Evolutionary conservation across 1,284 basidiomycete genomes (phyloP).

Genomic region (Leccinum subfulvum): DNA sequence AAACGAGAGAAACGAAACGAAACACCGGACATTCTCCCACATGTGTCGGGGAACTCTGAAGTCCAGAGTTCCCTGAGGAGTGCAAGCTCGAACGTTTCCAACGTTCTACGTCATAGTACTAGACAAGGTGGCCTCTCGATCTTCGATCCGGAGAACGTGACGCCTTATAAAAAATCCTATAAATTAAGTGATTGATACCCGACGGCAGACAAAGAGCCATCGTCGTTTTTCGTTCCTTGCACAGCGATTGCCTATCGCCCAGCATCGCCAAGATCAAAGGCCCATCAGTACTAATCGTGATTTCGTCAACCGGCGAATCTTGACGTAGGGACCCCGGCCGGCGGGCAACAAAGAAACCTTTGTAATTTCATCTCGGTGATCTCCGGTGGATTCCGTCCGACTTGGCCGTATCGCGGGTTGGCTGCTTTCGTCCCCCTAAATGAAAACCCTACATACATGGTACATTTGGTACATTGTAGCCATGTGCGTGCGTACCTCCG

Average conservation of each 20-base stretch:
- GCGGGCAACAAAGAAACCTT: constrained; percentile 7
- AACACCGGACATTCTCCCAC: background rate
- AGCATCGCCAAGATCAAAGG: background rate
- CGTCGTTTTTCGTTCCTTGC: constrained; percentile 3
- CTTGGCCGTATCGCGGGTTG: constrained; percentile 4
- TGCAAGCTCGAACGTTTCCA: background rate
- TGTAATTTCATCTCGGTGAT: constrained; percentile 31
- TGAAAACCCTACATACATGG: constrained; percentile 6
- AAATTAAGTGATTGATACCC: background rate
- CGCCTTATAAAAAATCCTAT: background rate
- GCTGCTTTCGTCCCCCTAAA: constrained; percentile 1
- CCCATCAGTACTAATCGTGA: background rate
- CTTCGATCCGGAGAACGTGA: background rate
- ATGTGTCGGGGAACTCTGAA: background rate
- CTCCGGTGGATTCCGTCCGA: constrained; percentile 11
- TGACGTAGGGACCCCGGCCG: constrained; percentile 8
- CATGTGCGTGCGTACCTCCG: background rate
- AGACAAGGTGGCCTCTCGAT: background rate
- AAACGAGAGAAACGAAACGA: background rate
- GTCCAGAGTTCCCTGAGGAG: background rate
- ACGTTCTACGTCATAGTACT: background rate
- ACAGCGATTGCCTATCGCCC: constrained; percentile 14
- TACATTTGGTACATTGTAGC: background rate
- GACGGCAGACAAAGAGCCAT: background rate
- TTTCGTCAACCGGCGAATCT: constrained; percentile 12